Conservation (phyloP, 139 green algal species). For the Mychonastes homosphaera region DNA sequence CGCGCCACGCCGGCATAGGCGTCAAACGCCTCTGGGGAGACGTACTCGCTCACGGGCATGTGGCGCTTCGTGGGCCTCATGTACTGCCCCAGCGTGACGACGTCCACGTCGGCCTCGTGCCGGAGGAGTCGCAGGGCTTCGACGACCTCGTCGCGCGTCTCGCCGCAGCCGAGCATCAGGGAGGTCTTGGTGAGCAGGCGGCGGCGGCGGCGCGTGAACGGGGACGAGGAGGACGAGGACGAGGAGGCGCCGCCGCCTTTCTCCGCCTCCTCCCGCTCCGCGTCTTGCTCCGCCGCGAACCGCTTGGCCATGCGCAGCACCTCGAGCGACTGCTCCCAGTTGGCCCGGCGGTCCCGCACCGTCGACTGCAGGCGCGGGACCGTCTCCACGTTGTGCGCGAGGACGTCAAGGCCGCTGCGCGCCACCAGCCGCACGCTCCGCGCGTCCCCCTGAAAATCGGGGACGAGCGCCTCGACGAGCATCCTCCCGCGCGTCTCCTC, state of each 20-base stretch:
- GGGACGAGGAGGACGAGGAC: too few relatives aligned
- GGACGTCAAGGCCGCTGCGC: conserved; percentile 86
- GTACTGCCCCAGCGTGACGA: conserved; percentile 98
- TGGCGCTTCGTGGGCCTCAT: conserved; percentile 98
- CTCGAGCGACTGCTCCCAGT: conserved; percentile 77
- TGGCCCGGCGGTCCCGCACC: conserved; percentile 80
- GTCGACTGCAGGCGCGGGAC: conserved; percentile 55
- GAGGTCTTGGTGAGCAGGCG: conserved; percentile 93
- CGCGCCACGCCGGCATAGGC: too few relatives aligned
- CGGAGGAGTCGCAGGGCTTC: conserved; percentile 44
- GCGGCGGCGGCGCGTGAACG: too few relatives aligned
- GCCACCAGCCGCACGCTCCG: conserved; percentile 53
- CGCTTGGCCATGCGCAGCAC: conserved; percentile 81
- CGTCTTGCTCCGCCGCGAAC: conserved; percentile 22
- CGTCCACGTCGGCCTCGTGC: conserved; percentile 72
- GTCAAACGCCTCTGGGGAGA: conserved; percentile 93
- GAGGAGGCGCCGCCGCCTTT: too few relatives aligned
- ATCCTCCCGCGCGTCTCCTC: conserved; percentile 40
- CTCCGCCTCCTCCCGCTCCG: too few relatives aligned
- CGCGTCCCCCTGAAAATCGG: conserved; percentile 75
- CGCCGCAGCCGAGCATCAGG: conserved; percentile 97
- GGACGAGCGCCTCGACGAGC: conserved; percentile 90
- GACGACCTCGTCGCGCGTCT: conserved; percentile 69
- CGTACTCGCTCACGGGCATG: conserved; percentile 94
- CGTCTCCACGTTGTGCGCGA: conserved; percentile 98